Evolutionary conservation across 2,329 filamentous ascomycete species (phyloP).

Genomic region (Aureobasidium sp.): DNA sequence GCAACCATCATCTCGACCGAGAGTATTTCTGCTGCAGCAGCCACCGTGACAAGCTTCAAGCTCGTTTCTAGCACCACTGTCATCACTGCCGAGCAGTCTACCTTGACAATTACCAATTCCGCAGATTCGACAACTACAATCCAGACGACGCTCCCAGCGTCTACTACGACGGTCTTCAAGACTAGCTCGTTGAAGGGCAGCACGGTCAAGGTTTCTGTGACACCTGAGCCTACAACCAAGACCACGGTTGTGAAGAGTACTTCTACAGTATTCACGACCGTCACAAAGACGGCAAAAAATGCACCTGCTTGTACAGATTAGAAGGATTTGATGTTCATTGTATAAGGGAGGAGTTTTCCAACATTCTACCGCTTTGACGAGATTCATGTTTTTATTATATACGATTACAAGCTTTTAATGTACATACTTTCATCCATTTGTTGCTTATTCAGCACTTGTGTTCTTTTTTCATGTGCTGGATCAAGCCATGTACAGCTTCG

Average conservation of each 20-base stretch:
- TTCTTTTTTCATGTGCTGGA: not conserved
- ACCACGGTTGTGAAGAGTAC: slow-evolving; percentile 18
- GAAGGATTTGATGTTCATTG: not conserved
- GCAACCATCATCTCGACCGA: slow-evolving; percentile 13
- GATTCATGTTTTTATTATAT: not conserved
- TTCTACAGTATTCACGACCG: slow-evolving; percentile 16
- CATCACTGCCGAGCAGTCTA: slow-evolving; percentile 10
- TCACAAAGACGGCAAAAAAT: slow-evolving; percentile 19
- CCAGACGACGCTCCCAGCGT: slow-evolving; percentile 20
- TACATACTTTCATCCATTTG: not conserved
- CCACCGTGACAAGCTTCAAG: slow-evolving; percentile 16
- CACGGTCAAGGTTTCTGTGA: slow-evolving; percentile 14
- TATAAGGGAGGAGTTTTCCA: not conserved
- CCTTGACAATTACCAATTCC: slow-evolving; percentile 13
- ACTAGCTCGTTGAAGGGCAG: slow-evolving; percentile 13
- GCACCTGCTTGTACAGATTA: slow-evolving; percentile 17
- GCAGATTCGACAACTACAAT: slow-evolving; percentile 19
- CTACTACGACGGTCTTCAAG: slow-evolving; percentile 16
- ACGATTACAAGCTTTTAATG: not conserved
- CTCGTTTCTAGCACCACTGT: slow-evolving; percentile 17
- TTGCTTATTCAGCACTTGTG: not conserved
- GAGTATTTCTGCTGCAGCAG: not conserved
- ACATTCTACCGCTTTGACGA: not conserved
- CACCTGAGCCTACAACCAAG: slow-evolving; percentile 16
- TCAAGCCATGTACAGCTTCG: too few species aligned